These are phyloP conservation scores for Penicillium nordicum DNA, from an alignment of 2,329 filamentous ascomycete genomes.

Conservation along the genomic window DNA sequence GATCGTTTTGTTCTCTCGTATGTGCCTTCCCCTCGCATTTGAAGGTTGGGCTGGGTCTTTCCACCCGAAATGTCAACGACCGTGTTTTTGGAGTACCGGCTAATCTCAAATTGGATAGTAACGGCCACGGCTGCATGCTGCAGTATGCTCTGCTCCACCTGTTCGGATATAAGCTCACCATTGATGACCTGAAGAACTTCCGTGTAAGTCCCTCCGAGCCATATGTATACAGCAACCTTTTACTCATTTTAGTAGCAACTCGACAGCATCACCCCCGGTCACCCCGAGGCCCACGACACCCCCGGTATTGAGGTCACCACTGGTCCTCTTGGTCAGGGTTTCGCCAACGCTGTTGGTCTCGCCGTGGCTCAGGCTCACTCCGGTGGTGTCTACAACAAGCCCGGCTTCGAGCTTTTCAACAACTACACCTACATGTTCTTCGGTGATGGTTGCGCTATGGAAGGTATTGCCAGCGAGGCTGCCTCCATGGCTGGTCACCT, in stretches of 20 bases:
- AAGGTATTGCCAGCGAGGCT: conserved; percentile 93
- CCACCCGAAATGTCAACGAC: not conserved
- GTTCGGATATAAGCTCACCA: conserved; percentile 79
- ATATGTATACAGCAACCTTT: not conserved
- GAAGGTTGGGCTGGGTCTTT: not conserved
- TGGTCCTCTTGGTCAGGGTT: conserved; percentile 94
- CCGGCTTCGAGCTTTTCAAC: conserved; percentile 82
- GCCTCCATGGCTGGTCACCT: conserved; percentile 90
- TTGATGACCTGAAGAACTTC: conserved; percentile 95
- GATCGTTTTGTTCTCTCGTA: conserved; percentile 99
- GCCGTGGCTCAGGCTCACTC: conserved; percentile 95
- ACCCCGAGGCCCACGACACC: conserved; percentile 95
- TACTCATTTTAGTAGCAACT: conserved; percentile 50
- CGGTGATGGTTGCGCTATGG: conserved; percentile 97
- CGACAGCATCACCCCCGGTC: conserved; percentile 84
- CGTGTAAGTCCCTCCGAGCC: conserved; percentile 62
- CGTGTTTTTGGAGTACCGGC: not conserved
- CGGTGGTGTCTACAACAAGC: conserved; percentile 92
- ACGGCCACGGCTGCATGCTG: conserved; percentile 99
- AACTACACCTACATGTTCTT: conserved; percentile 98
- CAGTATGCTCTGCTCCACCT: conserved; percentile 98
- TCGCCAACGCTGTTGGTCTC: conserved; percentile 95
- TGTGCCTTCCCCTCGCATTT: conserved; percentile 44
- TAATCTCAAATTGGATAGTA: conserved; percentile 53
- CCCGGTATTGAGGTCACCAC: conserved; percentile 97